Base-by-base conservation (phyloP, 2,329 filamentous ascomycete species). In the Ophiostoma triangulosporum region DNA sequence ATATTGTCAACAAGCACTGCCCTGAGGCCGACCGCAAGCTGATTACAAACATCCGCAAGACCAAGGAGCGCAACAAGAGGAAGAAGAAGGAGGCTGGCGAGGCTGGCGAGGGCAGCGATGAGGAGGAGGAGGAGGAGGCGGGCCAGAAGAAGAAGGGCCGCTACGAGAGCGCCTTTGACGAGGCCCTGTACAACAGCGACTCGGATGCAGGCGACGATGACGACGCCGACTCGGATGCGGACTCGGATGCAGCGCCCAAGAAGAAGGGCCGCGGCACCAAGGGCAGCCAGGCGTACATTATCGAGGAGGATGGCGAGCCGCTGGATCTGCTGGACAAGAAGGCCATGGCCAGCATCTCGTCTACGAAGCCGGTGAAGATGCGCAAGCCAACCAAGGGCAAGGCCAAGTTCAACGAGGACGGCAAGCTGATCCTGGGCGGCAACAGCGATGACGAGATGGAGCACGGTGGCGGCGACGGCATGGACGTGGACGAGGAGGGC, bases 41-140 rank as follows among this genome's bases (percentile, higher is more conserved):
- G 53, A 84, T 98, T 38, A 77, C 83, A 63, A 96, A 97, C 64
- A 96, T 98, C 64, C 86, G 91, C 62, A 98, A 98, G 74, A 89
- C 87, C 33, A 87, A 89, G 66, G 91, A 97, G 68, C 80, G 91
- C 58, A 83, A 79, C 62, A 96, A 95, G 79, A 83, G 84, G 69
- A 90, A 89, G 76, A 95, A 89, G 76, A 85, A 85, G 22, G 79
- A 76, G 1, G 72, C 74, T 43, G 76, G 78, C 60, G 76, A 72
- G 46, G 80, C 75, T 27, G 76, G 72, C 9, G 49, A 56, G 2
- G 54, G 32, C 24, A 54, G 32, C 31, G 56, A 53, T 15, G 78
- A 71, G 1, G 84, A 76, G 7, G 80, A 75, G 6, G 77, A 73
- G 6, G 75, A 78, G 3, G 76, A 74, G 0, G 75, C 74, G 1